Percentiles rank a stretch among this genome's conserved stretches.
These are phyloP conservation scores for Coccomyxa sp. DNA, from an alignment of 139 green algal species.

Conservation along the genomic window DNA sequence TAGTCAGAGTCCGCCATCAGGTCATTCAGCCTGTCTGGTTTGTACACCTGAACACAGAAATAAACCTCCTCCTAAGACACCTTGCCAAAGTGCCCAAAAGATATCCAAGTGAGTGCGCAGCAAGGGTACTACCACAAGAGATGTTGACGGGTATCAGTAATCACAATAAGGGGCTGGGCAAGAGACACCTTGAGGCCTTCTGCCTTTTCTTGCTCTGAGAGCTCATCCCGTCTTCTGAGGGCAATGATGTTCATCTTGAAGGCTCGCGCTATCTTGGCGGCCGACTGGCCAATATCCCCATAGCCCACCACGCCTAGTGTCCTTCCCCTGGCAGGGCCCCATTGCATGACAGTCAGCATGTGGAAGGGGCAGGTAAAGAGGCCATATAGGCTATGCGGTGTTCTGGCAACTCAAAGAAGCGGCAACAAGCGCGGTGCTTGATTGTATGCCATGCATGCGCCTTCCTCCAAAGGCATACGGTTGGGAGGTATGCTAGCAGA, in stretches of 20 bases:
- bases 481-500: not conserved
- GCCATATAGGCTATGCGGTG: not conserved
- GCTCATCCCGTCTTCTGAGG: slow-evolving; percentile 46
- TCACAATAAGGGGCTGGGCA: not conserved
- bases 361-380: not conserved
- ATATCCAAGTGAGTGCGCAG: not conserved
- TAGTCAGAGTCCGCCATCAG: slow-evolving; percentile 69
- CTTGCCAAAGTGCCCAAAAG: not conserved
- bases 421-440: not conserved
- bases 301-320: slow-evolving; percentile 74
- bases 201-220: slow-evolving; percentile 44
- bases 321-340: slow-evolving; percentile 25
- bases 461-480: not conserved
- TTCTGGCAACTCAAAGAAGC: not conserved
- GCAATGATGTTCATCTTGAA: slow-evolving; percentile 73
- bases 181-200: slow-evolving; percentile 39
- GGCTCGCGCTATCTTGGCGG: slow-evolving; percentile 48
- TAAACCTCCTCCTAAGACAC: not conserved
- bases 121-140: not conserved
- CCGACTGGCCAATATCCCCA: slow-evolving; percentile 64
- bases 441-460: not conserved
- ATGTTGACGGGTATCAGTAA: not conserved
- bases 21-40: slow-evolving; percentile 42
- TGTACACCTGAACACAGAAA: slow-evolving; percentile 50
- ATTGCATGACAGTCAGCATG: not conserved